Evolutionary conservation across 768 basidiomycete genomes (phyloP).

Genomic region (Tephrocybe sp.): DNA sequence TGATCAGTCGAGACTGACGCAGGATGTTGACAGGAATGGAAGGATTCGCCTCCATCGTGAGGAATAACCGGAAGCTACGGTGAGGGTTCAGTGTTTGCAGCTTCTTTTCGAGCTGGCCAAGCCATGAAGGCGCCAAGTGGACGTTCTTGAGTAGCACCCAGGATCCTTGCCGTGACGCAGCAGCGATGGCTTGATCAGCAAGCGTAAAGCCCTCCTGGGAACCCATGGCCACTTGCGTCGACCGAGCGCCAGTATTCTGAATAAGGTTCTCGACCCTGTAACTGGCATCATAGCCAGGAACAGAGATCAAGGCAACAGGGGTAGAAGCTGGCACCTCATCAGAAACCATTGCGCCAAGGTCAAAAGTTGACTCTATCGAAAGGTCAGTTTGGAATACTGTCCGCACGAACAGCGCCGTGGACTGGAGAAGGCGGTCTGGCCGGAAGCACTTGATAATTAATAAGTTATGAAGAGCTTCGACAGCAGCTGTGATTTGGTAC

Average conservation of each 20-base stretch:
- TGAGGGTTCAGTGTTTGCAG: slow-evolving; percentile 89
- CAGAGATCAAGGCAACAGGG: slow-evolving; percentile 88
- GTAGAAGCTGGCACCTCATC: slow-evolving; percentile 80
- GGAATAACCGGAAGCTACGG: slow-evolving; percentile 92
- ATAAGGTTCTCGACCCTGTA: slow-evolving; percentile 91
- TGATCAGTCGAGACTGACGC: slow-evolving; percentile 92
- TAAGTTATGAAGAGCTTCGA: slow-evolving; percentile 73
- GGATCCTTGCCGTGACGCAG: slow-evolving; percentile 88
- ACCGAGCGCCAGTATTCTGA: slow-evolving; percentile 72
- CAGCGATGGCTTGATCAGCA: slow-evolving; percentile 94
- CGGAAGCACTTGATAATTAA: slow-evolving; percentile 88
- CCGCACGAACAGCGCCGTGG: slow-evolving; percentile 73
- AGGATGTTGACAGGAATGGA: slow-evolving; percentile 96
- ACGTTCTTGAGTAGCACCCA: slow-evolving; percentile 99
- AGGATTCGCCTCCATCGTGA: slow-evolving; percentile 97
- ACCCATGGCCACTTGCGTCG: slow-evolving; percentile 95
- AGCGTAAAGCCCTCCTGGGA: slow-evolving; percentile 96
- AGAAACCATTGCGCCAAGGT: slow-evolving; percentile 74
- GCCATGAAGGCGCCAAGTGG: slow-evolving; percentile 93
- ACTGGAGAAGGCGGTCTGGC: slow-evolving; percentile 88
- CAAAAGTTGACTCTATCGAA: slow-evolving; percentile 69
- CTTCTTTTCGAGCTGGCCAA: slow-evolving; percentile 95
- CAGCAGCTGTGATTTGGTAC: slow-evolving; percentile 47
- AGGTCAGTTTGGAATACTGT: slow-evolving; percentile 81
- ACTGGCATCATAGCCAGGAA: slow-evolving; percentile 97